Conservation (phyloP, 345 rosid species). For the Pistacia atlantica region DNA sequence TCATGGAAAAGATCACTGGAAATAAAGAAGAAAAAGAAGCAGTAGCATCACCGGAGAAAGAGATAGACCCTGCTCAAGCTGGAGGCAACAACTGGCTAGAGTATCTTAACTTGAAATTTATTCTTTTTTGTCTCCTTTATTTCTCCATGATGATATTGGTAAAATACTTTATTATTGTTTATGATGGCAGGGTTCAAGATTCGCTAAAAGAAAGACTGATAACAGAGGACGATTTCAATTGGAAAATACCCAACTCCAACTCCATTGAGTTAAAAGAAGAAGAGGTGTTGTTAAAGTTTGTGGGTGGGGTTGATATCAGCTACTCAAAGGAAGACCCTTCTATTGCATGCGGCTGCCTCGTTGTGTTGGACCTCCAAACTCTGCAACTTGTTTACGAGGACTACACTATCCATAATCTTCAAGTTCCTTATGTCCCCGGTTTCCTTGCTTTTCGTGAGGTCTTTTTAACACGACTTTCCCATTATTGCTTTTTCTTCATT, state of each 20-base stretch:
- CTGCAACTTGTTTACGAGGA: constrained; percentile 56
- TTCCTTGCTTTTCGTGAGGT: constrained; percentile 97
- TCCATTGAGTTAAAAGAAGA: constrained; percentile 22
- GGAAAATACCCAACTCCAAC: constrained; percentile 40
- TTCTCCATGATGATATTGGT: neutral
- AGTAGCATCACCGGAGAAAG: neutral
- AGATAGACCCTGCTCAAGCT: neutral
- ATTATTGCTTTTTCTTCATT: neutral
- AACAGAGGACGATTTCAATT: constrained; percentile 63
- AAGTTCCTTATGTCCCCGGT: constrained; percentile 76
- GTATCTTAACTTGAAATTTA: neutral
- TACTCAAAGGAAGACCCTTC: constrained; percentile 70
- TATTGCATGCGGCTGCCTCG: constrained; percentile 71
- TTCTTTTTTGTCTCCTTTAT: neutral
- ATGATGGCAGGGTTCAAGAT: constrained; percentile 50
- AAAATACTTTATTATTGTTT: too few relatives aligned
- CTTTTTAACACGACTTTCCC: neutral
- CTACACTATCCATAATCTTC: constrained; percentile 42
- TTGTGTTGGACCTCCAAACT: constrained; percentile 61
- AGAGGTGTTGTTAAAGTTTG: constrained; percentile 50
- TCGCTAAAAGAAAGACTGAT: constrained; percentile 62
- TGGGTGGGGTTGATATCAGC: constrained; percentile 95
- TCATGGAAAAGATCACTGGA: too few relatives aligned
- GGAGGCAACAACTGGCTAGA: neutral
- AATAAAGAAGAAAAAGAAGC: neutral